Conservation (phyloP, 2,329 filamentous ascomycete species). For the Fusarium avenaceum region DNA sequence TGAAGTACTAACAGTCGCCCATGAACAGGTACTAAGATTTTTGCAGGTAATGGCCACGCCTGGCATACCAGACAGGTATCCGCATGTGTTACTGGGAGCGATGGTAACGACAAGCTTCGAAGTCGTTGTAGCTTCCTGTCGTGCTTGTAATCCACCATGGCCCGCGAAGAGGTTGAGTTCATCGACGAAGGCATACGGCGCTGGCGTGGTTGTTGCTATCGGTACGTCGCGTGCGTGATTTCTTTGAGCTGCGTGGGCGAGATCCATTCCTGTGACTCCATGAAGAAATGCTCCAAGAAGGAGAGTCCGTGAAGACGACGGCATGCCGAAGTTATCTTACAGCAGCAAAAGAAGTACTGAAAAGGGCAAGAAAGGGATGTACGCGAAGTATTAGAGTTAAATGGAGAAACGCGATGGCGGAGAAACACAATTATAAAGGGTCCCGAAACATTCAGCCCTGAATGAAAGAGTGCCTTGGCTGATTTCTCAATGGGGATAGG, state of each 20-base stretch:
- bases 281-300: too few relatives aligned
- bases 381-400: too few relatives aligned
- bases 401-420: too few relatives aligned
- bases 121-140: neutral
- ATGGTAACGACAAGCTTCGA: neutral
- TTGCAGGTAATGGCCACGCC: neutral
- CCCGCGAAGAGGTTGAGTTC: neutral
- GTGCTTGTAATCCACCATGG: neutral
- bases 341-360: too few relatives aligned
- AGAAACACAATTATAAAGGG: too few relatives aligned
- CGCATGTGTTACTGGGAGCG: neutral
- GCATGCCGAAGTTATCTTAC: too few relatives aligned
- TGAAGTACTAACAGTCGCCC: neutral
- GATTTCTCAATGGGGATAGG: too few relatives aligned
- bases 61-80: neutral
- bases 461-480: neutral
- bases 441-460: neutral
- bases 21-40: neutral
- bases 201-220: neutral
- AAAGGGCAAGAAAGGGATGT: too few relatives aligned
- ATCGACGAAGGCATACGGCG: neutral
- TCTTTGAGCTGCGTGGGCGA: too few relatives aligned
- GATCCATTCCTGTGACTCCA: too few relatives aligned
- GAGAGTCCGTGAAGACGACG: too few relatives aligned
- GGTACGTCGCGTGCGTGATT: too few relatives aligned